Conservation (phyloP, 257 asterid genomes). For the Nicotiana tomentosiformis region DNA sequence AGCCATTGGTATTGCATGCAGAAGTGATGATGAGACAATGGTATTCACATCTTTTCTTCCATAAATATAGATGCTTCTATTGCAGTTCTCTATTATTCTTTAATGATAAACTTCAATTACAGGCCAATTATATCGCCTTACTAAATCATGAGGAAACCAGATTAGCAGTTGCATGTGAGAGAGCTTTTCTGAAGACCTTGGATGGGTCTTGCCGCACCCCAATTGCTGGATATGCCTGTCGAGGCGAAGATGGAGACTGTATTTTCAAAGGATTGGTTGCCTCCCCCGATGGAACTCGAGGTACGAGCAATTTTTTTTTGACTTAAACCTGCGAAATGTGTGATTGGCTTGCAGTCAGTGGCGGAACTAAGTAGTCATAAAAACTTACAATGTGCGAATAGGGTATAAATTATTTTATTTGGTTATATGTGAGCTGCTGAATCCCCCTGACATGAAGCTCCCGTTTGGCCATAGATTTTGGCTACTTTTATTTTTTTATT, state of each 20-base stretch:
- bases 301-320: slow-evolving; percentile 24
- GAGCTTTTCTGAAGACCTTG: slow-evolving; percentile 71
- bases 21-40: slow-evolving; percentile 79
- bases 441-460: too few species aligned
- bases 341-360: background rate
- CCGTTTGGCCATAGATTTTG: too few species aligned
- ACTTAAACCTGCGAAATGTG: background rate
- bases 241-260: slow-evolving; percentile 70
- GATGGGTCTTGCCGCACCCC: slow-evolving; percentile 98
- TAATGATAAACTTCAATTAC: slow-evolving; percentile 9
- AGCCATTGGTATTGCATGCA: slow-evolving; percentile 94
- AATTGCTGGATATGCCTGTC: slow-evolving; percentile 79
- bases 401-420: too few species aligned
- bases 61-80: background rate
- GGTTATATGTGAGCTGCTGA: too few species aligned
- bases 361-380: too few species aligned
- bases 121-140: slow-evolving; percentile 72
- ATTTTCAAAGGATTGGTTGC: slow-evolving; percentile 77
- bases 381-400: too few species aligned
- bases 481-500: too few species aligned
- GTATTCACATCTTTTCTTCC: slow-evolving; percentile 26
- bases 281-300: slow-evolving; percentile 82
- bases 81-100: background rate
- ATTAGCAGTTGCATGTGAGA: slow-evolving; percentile 78
- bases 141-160: slow-evolving; percentile 93